phyloP scores from a whole-genome alignment of 164 flowering plant species.

The Vitis amurensis region DNA sequence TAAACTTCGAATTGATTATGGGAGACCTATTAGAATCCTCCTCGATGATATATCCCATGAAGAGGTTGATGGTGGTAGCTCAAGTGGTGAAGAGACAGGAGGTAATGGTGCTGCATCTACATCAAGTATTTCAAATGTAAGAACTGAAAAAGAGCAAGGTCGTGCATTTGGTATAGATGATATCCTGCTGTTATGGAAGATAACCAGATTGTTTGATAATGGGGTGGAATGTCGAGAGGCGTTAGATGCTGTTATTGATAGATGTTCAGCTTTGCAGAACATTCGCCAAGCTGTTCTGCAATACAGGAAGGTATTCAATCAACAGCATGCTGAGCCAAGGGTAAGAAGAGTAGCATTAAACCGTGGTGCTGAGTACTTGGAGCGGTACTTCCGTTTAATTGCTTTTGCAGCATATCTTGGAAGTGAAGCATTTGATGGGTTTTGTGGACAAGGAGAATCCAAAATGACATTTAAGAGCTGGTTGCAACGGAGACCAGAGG shows the following conservation, averaged over 20 bases:
- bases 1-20: constrained; percentile 77
- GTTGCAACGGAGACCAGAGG: constrained; percentile 91
- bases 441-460: constrained; percentile 80
- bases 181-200: constrained; percentile 76
- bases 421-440: constrained; percentile 91
- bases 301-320: constrained; percentile 85
- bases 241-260: constrained; percentile 87
- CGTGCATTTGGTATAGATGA: constrained; percentile 88
- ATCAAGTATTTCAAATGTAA: constrained; percentile 20
- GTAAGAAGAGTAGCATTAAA: constrained; percentile 84
- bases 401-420: constrained; percentile 98
- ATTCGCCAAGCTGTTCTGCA: constrained; percentile 89
- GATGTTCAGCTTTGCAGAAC: constrained; percentile 95
- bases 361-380: constrained; percentile 97
- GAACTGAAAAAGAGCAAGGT: constrained; percentile 34
- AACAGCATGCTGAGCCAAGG: constrained; percentile 86
- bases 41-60: constrained; percentile 35
- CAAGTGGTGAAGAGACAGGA: constrained; percentile 76
- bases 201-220: constrained; percentile 85
- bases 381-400: constrained; percentile 89
- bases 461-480: constrained; percentile 83
- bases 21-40: constrained; percentile 68
- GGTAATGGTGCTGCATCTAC: constrained; percentile 23
- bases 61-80: constrained; percentile 52
- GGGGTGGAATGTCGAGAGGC: constrained; percentile 86